Evolutionary conservation across 495 filamentous ascomycete genomes (phyloP), one percentile per base, ranked within the genome.

Genomic region (Saxophila tyrrhenica): DNA sequence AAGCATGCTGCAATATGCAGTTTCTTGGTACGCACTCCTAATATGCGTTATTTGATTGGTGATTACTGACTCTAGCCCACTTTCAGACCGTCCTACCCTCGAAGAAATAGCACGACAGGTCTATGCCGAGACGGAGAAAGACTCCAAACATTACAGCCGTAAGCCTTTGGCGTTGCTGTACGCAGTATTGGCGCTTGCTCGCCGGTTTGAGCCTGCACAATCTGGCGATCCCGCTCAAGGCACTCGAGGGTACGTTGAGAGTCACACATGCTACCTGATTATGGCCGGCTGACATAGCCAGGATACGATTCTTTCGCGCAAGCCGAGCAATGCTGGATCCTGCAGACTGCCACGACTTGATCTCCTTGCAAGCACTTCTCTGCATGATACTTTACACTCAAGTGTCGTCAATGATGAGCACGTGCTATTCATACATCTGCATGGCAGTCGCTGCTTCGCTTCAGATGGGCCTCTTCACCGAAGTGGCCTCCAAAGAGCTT

Each of bases 331-430:
- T 59, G 11, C 51, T 59, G 1, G 56, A 59, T 32, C 56, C 56
- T 16, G 50, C 51, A 1, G 39, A 45, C 35, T 59, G 56, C 39
- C 50, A 50, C 13, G 51, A 54, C 35, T n/a, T 59, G 7, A 38
- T 21, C 3, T 54, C 56, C 11, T 19, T 59, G 23, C 56, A 54
- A 25, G 52, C 56, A 15, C 41, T 59, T 1, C 51, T 59, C n/a
- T 59, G 56, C 46, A 59, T 59, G 56, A 59, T 59, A 11, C 23
- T 54, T 2, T 59, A 54, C 46, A 54, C 56, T 7, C 44, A 54
- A 43, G 56, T 39, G 20, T 41, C 51, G 16, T 54, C 50, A 5
- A 59, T 59, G 56, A 54, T 59, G 29, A 54, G 50, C n/a, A 59
- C 56, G 1, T 54, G 56, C 38, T 59, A 59, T 38, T 50, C 44